These are phyloP conservation scores for Graphiopsis chlorocephala DNA, from an alignment of 2,329 filamentous ascomycete species.

Conservation along the genomic window DNA sequence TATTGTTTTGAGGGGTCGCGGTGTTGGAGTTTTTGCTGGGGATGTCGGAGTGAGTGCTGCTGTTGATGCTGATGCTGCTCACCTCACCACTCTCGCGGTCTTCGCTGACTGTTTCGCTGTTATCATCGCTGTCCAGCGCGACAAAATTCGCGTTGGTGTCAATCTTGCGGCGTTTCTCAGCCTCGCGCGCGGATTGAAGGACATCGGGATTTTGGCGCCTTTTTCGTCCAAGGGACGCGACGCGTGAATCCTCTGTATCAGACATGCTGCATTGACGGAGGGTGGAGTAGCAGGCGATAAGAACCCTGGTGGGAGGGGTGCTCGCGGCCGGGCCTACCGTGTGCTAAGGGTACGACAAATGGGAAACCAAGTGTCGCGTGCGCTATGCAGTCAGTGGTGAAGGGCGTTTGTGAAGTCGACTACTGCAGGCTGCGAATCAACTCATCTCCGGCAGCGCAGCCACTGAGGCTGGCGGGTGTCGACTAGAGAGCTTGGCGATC, in stretches of 20 bases:
- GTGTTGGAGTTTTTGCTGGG: background rate
- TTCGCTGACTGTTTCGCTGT: constrained; percentile 12
- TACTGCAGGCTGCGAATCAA: background rate
- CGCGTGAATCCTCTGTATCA: constrained; percentile 16
- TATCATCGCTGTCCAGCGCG: constrained; percentile 13
- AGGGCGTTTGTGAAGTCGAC: background rate
- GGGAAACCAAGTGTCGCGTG: constrained; percentile 1
- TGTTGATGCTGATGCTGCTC: background rate
- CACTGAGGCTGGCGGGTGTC: background rate
- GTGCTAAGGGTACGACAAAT: background rate
- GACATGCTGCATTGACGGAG: constrained; percentile 8
- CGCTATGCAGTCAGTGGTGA: background rate
- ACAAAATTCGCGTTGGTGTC: constrained; percentile 8
- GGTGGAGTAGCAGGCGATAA: background rate
- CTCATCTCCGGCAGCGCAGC: background rate
- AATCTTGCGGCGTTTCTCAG: constrained; percentile 13
- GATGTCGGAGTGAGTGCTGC: background rate
- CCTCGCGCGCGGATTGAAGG: constrained; percentile 4
- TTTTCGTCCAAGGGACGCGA: constrained; percentile 13
- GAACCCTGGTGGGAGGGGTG: background rate
- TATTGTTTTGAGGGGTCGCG: background rate
- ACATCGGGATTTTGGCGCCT: constrained; percentile 8
- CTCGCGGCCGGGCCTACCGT: background rate
- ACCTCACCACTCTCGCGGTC: constrained; percentile 14
- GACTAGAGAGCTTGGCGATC: background rate